These are phyloP conservation scores for Saturnispora gosingensis DNA, from an alignment of 805 yeast genomes.

Conservation along the genomic window DNA sequence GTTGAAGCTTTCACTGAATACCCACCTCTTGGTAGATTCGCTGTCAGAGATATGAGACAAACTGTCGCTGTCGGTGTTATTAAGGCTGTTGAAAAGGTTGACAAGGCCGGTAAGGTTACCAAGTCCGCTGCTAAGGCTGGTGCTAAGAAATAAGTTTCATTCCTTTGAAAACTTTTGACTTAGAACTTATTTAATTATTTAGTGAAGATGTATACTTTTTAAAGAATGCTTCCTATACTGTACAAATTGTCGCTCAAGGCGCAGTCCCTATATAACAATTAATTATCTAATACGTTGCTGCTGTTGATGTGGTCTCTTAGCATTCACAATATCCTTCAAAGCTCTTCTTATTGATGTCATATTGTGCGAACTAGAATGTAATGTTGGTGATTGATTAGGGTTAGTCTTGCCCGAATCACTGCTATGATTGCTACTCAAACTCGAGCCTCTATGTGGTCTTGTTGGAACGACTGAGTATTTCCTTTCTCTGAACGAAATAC, in stretches of 20 bases:
- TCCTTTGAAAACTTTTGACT: not conserved
- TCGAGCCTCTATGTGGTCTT: slow-evolving; percentile 36
- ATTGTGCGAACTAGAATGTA: not conserved
- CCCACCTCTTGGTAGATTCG: slow-evolving; percentile 97
- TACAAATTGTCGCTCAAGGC: not conserved
- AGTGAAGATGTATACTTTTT: slow-evolving; percentile 7
- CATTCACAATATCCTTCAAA: slow-evolving; percentile 1
- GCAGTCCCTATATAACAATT: not conserved
- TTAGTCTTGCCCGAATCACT: not conserved
- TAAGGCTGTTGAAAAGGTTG: slow-evolving; percentile 84
- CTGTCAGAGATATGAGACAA: slow-evolving; percentile 99
- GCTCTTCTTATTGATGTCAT: slow-evolving; percentile 8
- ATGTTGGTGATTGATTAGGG: not conserved
- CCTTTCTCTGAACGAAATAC: slow-evolving; percentile 59
- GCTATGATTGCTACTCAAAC: not conserved
- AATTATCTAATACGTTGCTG: not conserved
- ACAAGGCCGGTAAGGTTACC: slow-evolving; percentile 89
- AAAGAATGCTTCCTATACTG: slow-evolving; percentile 7
- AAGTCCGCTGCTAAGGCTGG: slow-evolving; percentile 82
- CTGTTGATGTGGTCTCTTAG: not conserved
- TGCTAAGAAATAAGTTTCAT: slow-evolving; percentile 49
- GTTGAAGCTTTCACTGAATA: slow-evolving; percentile 90
- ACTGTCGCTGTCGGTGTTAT: slow-evolving; percentile 99
- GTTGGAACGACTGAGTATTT: slow-evolving; percentile 71
- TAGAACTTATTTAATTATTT: not conserved